These are phyloP conservation scores for Pilaira anomala DNA, from an alignment of 192 early-diverging fungal genomes.

Conservation along the genomic window DNA sequence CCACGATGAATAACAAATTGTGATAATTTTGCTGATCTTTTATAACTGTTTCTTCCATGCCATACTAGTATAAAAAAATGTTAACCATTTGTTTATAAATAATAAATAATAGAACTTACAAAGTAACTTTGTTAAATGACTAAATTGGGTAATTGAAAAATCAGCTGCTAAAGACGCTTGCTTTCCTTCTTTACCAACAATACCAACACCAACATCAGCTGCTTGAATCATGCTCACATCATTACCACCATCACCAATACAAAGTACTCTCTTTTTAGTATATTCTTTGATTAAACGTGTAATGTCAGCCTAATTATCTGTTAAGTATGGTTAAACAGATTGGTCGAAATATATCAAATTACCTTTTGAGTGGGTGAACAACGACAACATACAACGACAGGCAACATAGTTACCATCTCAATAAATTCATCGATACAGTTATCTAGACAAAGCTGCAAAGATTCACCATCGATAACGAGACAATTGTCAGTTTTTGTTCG, in stretches of 20 bases:
- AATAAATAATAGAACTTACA: conserved; percentile 34
- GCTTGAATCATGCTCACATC: conserved; percentile 98
- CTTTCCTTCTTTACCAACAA: conserved; percentile 95
- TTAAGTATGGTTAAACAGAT: not conserved
- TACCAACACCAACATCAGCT: conserved; percentile 91
- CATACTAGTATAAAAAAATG: conserved; percentile 51
- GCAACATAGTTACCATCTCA: conserved; percentile 63
- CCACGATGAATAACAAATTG: conserved; percentile 99
- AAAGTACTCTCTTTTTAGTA: conserved; percentile 75
- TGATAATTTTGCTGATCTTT: conserved; percentile 88
- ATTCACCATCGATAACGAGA: conserved; percentile 92
- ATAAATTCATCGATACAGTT: conserved; percentile 80
- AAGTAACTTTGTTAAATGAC: conserved; percentile 76
- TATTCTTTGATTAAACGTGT: conserved; percentile 74
- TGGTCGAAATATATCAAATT: not conserved
- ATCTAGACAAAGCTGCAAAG: conserved; percentile 75
- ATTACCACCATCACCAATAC: conserved; percentile 96
- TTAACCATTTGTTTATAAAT: not conserved
- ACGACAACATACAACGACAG: conserved; percentile 92
- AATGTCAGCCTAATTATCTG: conserved; percentile 64
- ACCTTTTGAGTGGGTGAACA: conserved; percentile 96
- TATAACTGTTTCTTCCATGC: conserved; percentile 95
- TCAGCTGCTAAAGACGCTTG: conserved; percentile 94
- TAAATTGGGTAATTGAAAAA: conserved; percentile 89
- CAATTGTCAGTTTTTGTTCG: conserved; percentile 71